phyloP scores from a whole-genome alignment of 768 basidiomycete species.

The Suillus lakei region DNA sequence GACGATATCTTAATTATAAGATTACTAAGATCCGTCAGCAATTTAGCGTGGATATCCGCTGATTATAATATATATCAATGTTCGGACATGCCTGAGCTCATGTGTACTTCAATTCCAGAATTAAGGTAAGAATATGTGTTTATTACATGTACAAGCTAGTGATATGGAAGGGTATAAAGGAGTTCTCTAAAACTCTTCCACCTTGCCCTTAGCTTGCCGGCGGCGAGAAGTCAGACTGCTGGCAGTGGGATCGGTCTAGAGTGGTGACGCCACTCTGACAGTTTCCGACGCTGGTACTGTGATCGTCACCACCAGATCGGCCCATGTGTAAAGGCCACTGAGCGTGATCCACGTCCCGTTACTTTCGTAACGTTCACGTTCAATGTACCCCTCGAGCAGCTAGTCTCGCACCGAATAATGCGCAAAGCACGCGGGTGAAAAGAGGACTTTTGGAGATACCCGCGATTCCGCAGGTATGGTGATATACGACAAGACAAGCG shows the following conservation, averaged over 20 bases:
- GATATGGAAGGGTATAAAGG: background rate
- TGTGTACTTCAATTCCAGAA: background rate
- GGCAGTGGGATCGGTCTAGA: background rate
- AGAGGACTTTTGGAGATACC: constrained; percentile 52
- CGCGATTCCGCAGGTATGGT: constrained; percentile 83
- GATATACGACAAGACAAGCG: constrained; percentile 87
- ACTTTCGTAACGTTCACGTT: background rate
- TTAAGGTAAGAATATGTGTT: background rate
- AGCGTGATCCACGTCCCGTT: background rate
- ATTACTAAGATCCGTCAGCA: too few relatives aligned
- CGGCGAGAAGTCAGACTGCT: background rate
- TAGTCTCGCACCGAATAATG: constrained; percentile 86
- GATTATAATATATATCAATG: too few relatives aligned
- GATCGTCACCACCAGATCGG: background rate
- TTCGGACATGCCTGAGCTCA: too few relatives aligned
- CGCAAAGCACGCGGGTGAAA: constrained; percentile 74
- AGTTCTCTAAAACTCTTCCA: background rate
- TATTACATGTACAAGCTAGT: background rate
- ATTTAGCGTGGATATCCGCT: too few relatives aligned
- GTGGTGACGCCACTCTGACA: background rate
- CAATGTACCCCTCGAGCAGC: constrained; percentile 14
- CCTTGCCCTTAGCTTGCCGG: background rate
- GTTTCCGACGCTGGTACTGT: background rate
- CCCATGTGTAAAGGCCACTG: background rate
- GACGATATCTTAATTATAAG: too few relatives aligned